Evolutionary conservation across 495 filamentous ascomycete genomes (phyloP).

Genomic region (Monascus purpureus): DNA sequence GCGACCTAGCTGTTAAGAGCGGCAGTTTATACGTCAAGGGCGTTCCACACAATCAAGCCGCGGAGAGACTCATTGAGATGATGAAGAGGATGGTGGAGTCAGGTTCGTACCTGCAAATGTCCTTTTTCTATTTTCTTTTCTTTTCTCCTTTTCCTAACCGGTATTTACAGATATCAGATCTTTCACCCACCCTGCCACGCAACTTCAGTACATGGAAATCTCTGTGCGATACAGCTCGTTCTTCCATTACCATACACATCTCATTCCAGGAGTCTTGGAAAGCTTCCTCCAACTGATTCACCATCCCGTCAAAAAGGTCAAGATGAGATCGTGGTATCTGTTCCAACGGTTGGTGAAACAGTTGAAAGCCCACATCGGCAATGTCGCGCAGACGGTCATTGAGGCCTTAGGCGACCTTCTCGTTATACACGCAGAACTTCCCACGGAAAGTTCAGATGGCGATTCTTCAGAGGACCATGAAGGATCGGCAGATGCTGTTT

Average conservation of each 20-base stretch:
- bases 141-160: neutral
- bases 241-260: slow-evolving; percentile 66
- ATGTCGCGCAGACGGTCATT: slow-evolving; percentile 79
- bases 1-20: slow-evolving; percentile 75
- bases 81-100: slow-evolving; percentile 90
- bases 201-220: slow-evolving; percentile 96
- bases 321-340: slow-evolving; percentile 88
- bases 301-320: slow-evolving; percentile 69
- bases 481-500: slow-evolving; percentile 73
- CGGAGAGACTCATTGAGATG: slow-evolving; percentile 71
- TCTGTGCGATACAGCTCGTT: slow-evolving; percentile 88
- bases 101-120: slow-evolving; percentile 41
- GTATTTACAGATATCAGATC: slow-evolving; percentile 51
- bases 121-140: neutral
- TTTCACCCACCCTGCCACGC: slow-evolving; percentile 79
- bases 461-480: slow-evolving; percentile 86
- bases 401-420: slow-evolving; percentile 79
- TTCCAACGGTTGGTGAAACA: slow-evolving; percentile 90
- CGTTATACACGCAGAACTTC: slow-evolving; percentile 77
- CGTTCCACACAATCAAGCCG: slow-evolving; percentile 56
- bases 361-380: slow-evolving; percentile 65
- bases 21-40: slow-evolving; percentile 74
- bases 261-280: slow-evolving; percentile 77
- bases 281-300: slow-evolving; percentile 84
- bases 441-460: slow-evolving; percentile 55